Evolutionary conservation across 73 alveolate species (phyloP), one percentile per base, ranked within the genome.

Genomic region (Uronychia binucleata): DNA sequence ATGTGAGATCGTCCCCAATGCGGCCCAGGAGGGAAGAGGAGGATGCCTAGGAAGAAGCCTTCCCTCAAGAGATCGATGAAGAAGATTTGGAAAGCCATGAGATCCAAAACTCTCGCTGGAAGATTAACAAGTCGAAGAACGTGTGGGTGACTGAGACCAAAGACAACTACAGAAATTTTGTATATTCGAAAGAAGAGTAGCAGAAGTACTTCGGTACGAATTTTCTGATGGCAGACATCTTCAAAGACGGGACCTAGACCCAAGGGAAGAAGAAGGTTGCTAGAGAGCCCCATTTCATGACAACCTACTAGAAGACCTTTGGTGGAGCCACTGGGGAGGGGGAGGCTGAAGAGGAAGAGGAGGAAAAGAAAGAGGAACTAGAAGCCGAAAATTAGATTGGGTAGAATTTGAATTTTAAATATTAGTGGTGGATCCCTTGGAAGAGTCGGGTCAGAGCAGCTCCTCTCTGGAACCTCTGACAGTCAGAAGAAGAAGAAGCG

Each of bases 201-300:
- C 19, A 46, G 67, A 46, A 46, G 19, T 46, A 46, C 19, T 28
- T 67, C 26, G 32, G 78, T 26, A 67, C 14, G 78, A 1, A 5
- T 67, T 5, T 25, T 25, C 26, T 67, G 5, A 67, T 28, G 29
- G 5, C 78, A 67, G 32, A 26, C 32, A 67, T 67, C 32, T 26
- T 67, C 27, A 57, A 11, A 28, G 26, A 26, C 34, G 78, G 26
- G 5, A 78, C 46, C 26, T 75, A 78, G 58, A 75, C 28, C 31
- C 80, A 84, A 31, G 90, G 79, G 59, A 77, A 78, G 79, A 60
- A 77, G 77, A 57, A 29, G 34, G 0, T 26, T 13, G 58, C 74
- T 26, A 85, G 78, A 57, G 86, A 85, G 30, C 75, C 57, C 1
- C 79, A 46, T 85, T 34, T 57, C 33, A 57, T 85, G 86, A 83